Evolutionary conservation across 2,329 filamentous ascomycete genomes (phyloP).

Genomic region (Scortechinia acanthostroma): DNA sequence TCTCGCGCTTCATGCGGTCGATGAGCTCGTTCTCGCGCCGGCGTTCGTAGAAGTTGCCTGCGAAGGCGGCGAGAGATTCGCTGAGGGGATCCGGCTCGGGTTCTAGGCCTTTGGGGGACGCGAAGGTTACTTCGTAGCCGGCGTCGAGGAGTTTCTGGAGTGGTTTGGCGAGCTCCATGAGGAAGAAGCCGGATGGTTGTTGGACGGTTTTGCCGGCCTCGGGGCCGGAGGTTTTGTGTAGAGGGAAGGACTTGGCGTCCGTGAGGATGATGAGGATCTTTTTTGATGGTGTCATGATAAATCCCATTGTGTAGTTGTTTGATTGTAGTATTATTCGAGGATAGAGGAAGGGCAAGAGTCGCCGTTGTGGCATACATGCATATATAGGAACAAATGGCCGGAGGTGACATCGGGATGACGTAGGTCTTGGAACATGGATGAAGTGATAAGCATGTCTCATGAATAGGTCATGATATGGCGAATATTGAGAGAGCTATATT

Average conservation of each 20-base stretch:
- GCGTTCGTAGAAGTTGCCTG: conserved; percentile 34
- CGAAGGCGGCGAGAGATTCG: conserved; percentile 28
- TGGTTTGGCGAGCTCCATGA: conserved; percentile 27
- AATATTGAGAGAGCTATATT: too few species aligned
- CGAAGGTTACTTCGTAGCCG: conserved; percentile 32
- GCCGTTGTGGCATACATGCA: too few species aligned
- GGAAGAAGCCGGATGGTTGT: conserved; percentile 23
- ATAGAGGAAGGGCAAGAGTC: too few species aligned
- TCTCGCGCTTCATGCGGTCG: conserved; percentile 32
- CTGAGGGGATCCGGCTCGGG: conserved; percentile 30
- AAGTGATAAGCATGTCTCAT: too few species aligned
- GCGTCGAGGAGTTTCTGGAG: conserved; percentile 22
- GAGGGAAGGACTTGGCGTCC: conserved; percentile 26
- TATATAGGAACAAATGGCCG: too few species aligned
- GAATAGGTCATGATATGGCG: too few species aligned
- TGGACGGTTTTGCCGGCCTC: conserved; percentile 12
- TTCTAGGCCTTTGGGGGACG: conserved; percentile 29
- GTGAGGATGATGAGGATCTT: conserved; percentile 34
- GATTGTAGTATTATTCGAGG: too few species aligned
- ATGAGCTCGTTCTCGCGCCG: conserved; percentile 27
- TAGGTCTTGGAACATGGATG: too few species aligned
- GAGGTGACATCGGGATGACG: too few species aligned
- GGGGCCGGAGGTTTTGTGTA: conserved; percentile 16
- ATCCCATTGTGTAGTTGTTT: too few species aligned
- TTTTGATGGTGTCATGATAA: too few species aligned